phyloP scores from a whole-genome alignment of 106 monocot species.

The Dendrobium huoshanense region DNA sequence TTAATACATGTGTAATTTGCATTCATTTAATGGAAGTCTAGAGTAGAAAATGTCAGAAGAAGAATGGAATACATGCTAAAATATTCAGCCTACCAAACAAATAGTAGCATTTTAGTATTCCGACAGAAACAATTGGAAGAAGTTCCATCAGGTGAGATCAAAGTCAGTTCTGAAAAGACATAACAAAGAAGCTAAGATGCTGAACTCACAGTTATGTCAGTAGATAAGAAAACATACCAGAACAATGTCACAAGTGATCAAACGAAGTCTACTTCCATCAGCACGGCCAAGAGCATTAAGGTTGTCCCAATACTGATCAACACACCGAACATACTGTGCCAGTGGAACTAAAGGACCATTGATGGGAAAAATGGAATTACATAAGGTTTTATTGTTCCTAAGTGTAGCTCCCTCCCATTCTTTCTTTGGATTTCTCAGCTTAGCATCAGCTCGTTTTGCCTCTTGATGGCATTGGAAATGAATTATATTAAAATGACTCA shows the following conservation, averaged over 20 bases:
- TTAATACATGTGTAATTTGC: not conserved
- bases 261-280: constrained; percentile 74
- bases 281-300: constrained; percentile 82
- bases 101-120: too few relatives aligned
- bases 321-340: constrained; percentile 67
- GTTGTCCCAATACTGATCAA: constrained; percentile 97
- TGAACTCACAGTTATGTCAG: not conserved
- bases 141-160: not conserved
- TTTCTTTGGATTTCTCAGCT: constrained; percentile 86
- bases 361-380: constrained; percentile 89
- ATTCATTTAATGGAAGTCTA: not conserved
- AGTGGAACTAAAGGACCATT: constrained; percentile 75
- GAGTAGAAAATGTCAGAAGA: not conserved
- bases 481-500: constrained; percentile 95
- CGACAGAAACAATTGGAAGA: not conserved
- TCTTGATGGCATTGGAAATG: constrained; percentile 99
- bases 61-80: not conserved
- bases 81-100: too few relatives aligned
- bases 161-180: not conserved
- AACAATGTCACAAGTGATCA: constrained; percentile 87
- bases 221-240: constrained; percentile 44
- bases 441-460: constrained; percentile 90
- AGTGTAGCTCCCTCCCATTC: constrained; percentile 98
- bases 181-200: not conserved
- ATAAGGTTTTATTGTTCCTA: constrained; percentile 92